Evolutionary conservation across 345 rosid genomes (phyloP), one percentile per base, ranked within the genome.

Genomic region (Syzygium aqueum): DNA sequence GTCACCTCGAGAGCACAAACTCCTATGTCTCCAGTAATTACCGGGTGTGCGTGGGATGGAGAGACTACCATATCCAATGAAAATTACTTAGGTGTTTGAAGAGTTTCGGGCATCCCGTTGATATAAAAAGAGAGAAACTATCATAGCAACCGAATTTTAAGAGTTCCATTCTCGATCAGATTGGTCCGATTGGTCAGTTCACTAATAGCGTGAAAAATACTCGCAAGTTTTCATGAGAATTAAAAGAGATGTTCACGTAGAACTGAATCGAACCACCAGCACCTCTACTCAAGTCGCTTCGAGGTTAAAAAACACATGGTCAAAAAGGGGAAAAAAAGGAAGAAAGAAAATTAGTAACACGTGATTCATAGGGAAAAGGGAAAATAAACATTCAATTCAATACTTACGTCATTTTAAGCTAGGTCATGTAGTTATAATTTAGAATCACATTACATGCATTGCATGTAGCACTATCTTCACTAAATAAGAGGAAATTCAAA

Each of bases 1-100:
- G 2, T 63, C 37, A 28, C 3, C 4, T 63, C 37, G 16, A n/a
- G 10, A 65, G 40, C 40, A 28, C 22, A 15, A 8, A 28, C 43
- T 0, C 4, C 5, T 16, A 30, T 67, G 21, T 33, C 33, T 65
- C 10, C 37, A 2, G 2, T 65, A 65, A 30, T 30, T 65, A 30
- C 22, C 0, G 14, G 2, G 8, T 0, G 77, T 30, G 22, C 16
- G 43, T 22, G 2, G 4, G 1, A 30, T 0, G 0, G 5, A 28
- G 6, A 30, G 3, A 28, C 37, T 5, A 3, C 17, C 6, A 0
- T 30, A 30, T 22, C 11, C 22, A 16, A 16, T 16, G 1, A 28
- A 65, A 30, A 65, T 30, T 30, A 15, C 0, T 65, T 7, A 15
- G 6, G 11, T 28, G 22, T 7, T 53, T 9, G 19, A 6, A 53